Evolutionary conservation across 2,329 filamentous ascomycete genomes (phyloP).

Genomic region (Blastomyces emzantsi): DNA sequence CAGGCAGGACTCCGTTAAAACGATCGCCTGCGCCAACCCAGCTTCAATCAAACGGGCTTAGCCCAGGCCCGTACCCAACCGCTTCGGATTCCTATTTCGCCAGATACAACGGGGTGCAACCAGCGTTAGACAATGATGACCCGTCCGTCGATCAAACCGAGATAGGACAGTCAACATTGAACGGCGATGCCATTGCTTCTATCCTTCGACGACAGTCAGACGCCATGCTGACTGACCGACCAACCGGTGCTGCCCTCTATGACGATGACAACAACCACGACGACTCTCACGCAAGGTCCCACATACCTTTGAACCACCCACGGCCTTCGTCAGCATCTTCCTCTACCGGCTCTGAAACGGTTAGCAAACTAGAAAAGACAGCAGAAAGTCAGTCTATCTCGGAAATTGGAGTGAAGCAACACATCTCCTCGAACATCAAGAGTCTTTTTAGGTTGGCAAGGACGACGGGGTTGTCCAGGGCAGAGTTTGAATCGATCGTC

Average conservation of each 20-base stretch:
- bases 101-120: conserved; percentile 54
- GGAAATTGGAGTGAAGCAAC: conserved; percentile 53
- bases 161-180: conserved; percentile 45
- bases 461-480: conserved; percentile 48
- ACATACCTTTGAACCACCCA: conserved; percentile 31
- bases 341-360: conserved; percentile 37
- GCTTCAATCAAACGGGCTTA: conserved; percentile 25
- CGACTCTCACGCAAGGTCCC: background rate
- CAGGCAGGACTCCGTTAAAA: conserved; percentile 43
- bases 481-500: conserved; percentile 53
- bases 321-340: conserved; percentile 35
- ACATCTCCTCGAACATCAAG: conserved; percentile 56
- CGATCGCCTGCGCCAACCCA: conserved; percentile 24
- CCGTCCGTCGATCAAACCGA: conserved; percentile 46
- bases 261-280: background rate
- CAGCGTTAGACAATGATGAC: conserved; percentile 54
- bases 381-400: conserved; percentile 45
- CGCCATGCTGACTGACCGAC: conserved; percentile 8
- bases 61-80: conserved; percentile 22
- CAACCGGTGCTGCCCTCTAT: background rate
- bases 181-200: conserved; percentile 42
- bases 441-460: conserved; percentile 53
- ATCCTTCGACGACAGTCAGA: conserved; percentile 34
- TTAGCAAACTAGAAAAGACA: conserved; percentile 47
- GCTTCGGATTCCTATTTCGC: conserved; percentile 53